Evolutionary conservation across 2,329 filamentous ascomycete species (phyloP).

Genomic region (Proliferodiscus dingleyae): DNA sequence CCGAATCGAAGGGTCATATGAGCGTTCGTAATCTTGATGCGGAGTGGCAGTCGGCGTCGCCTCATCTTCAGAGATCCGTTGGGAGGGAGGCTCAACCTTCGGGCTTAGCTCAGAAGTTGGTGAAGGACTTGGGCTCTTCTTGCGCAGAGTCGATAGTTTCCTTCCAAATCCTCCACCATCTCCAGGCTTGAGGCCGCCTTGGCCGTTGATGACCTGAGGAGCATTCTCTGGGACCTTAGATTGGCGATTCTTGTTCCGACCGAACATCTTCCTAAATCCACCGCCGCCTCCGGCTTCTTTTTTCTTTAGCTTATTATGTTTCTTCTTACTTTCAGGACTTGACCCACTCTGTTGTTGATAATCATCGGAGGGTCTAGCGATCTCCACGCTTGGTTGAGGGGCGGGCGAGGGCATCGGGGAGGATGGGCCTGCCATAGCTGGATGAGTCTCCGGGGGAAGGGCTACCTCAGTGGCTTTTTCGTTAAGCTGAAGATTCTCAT

Average conservation of each 20-base stretch:
- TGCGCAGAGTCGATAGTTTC: conserved; percentile 38
- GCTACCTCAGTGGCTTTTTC: conserved; percentile 33
- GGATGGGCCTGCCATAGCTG: conserved; percentile 10
- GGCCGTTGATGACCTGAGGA: conserved; percentile 46
- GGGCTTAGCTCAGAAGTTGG: conserved; percentile 19
- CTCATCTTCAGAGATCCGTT: conserved; percentile 25
- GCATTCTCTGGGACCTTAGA: conserved; percentile 54
- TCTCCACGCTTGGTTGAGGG: conserved; percentile 18
- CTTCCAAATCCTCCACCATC: conserved; percentile 30
- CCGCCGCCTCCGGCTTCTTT: conserved; percentile 32
- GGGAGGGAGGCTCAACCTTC: conserved; percentile 26
- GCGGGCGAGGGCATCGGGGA: conserved; percentile 4
- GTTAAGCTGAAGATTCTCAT: conserved; percentile 22
- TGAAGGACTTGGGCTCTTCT: conserved; percentile 28
- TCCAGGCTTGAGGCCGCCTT: conserved; percentile 29
- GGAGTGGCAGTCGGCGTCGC: conserved; percentile 28
- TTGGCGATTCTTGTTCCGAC: conserved; percentile 53
- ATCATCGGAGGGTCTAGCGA: conserved; percentile 22
- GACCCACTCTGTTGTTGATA: conserved; percentile 18
- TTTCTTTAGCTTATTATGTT: conserved; percentile 52
- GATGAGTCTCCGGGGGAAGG: conserved; percentile 22
- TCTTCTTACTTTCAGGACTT: conserved; percentile 43
- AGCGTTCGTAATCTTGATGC: conserved; percentile 32
- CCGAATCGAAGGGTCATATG: conserved; percentile 42
- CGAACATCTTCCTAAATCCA: conserved; percentile 62